Percentiles rank a stretch among this genome's conserved stretches.
These are phyloP conservation scores for Allium fistulosum DNA, from an alignment of 106 monocot species.

Conservation along the genomic window DNA sequence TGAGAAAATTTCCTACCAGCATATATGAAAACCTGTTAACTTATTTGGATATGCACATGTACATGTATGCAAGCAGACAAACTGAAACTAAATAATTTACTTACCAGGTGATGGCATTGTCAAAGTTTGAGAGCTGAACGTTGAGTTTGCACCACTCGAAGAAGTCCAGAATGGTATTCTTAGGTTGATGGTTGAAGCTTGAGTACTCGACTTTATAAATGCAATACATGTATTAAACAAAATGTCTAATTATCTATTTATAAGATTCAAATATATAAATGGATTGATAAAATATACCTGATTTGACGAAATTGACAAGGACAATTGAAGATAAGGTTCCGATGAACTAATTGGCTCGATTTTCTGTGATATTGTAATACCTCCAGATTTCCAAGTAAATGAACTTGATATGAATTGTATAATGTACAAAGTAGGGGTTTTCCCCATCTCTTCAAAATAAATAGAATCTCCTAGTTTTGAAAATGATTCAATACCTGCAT, in stretches of 20 bases:
- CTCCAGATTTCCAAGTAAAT: conserved; percentile 60
- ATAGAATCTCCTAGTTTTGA: conserved; percentile 85
- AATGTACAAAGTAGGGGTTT: conserved; percentile 42
- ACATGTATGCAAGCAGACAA: too few species aligned
- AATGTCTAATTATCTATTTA: neutral
- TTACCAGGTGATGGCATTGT: conserved; percentile 33
- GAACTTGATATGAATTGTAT: conserved; percentile 69
- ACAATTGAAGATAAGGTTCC: conserved; percentile 38
- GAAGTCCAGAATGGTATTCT: conserved; percentile 73
- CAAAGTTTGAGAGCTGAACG: conserved; percentile 36
- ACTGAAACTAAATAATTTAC: neutral
- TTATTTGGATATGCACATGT: too few species aligned
- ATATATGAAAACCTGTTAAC: too few species aligned
- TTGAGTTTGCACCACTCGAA: conserved; percentile 29
- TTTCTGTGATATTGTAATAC: conserved; percentile 36
- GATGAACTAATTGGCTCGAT: conserved; percentile 28
- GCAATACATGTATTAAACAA: neutral
- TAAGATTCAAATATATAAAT: neutral
- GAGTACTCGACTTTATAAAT: conserved; percentile 17
- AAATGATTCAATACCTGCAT: conserved; percentile 73
- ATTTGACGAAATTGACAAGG: conserved; percentile 31
- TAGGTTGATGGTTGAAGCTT: conserved; percentile 46
- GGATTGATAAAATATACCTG: conserved; percentile 37
- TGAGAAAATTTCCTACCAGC: conserved; percentile 70
- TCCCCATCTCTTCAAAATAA: conserved; percentile 68